These are phyloP conservation scores for Aureobasidium zeae DNA, from an alignment of 2,329 filamentous ascomycete species.

Conservation along the genomic window DNA sequence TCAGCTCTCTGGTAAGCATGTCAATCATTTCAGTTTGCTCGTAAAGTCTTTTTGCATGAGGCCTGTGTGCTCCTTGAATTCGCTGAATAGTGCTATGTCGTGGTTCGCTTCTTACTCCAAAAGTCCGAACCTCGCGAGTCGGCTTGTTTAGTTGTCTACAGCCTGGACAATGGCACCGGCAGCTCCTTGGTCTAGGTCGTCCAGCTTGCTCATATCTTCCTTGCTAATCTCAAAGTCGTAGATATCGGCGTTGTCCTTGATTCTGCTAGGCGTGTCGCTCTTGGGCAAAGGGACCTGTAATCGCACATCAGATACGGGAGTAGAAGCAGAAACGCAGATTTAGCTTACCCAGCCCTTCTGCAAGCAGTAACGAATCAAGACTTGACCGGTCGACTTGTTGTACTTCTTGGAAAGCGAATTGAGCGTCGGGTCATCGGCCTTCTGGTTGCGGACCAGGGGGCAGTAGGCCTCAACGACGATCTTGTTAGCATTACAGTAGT, in stretches of 20 bases:
- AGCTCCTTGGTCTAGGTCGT: constrained; percentile 38
- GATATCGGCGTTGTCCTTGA: constrained; percentile 55
- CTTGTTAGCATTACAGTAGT: constrained; percentile 49
- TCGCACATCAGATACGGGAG: neutral
- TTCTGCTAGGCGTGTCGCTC: constrained; percentile 58
- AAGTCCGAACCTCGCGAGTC: no score
- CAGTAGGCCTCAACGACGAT: constrained; percentile 58
- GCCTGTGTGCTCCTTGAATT: no score
- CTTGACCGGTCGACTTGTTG: constrained; percentile 62
- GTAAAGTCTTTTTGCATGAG: no score
- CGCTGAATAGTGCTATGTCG: no score
- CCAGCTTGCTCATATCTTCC: constrained; percentile 48
- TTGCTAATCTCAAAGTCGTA: constrained; percentile 50
- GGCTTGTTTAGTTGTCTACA: constrained; percentile 25
- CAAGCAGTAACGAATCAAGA: constrained; percentile 71
- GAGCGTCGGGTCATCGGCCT: constrained; percentile 59
- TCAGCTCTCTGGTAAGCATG: no score
- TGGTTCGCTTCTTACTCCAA: no score
- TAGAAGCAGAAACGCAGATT: constrained; percentile 24
- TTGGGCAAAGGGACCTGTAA: constrained; percentile 53
- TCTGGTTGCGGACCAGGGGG: constrained; percentile 60
- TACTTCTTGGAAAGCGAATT: constrained; percentile 60
- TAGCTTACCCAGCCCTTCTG: constrained; percentile 56
- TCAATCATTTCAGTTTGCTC: no score
- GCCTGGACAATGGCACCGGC: constrained; percentile 27